Evolutionary conservation across 208 protist genomes (phyloP).

Genomic region (Trypanosoma congolense): DNA sequence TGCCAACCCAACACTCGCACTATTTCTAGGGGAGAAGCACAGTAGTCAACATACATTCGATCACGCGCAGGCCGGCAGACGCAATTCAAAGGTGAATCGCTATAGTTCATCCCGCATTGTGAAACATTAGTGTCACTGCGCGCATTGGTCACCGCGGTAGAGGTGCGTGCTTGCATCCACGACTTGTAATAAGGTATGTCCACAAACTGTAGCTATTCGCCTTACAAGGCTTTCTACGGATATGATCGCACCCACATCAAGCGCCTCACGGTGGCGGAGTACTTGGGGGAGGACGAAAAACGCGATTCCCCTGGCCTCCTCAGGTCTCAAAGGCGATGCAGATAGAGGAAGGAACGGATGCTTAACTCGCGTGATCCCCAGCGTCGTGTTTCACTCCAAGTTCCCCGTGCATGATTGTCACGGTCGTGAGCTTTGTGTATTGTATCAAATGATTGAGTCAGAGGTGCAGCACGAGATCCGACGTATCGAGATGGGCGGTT

Average conservation of each 20-base stretch:
- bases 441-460: constrained; percentile 76
- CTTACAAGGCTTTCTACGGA: constrained; percentile 58
- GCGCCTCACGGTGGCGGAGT: constrained; percentile 62
- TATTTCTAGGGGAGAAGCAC: no score
- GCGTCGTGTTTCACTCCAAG: constrained; percentile 62
- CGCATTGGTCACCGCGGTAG: no score
- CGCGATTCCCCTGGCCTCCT: background rate
- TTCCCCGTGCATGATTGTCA: constrained; percentile 71
- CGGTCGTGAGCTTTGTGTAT: constrained; percentile 70
- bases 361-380: constrained; percentile 57
- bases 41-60: no score
- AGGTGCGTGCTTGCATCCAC: no score
- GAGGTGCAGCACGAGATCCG: constrained; percentile 58
- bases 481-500: constrained; percentile 36
- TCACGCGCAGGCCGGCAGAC: no score
- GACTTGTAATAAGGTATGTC: no score
- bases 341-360: constrained; percentile 33
- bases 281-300: constrained; percentile 41
- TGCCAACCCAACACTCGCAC: no score
- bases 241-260: constrained; percentile 69
- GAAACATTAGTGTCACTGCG: no score
- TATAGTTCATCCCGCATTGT: no score
- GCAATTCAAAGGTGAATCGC: no score
- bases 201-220: constrained; percentile 51
- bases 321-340: constrained; percentile 5